Percentiles rank a stretch among this genome's conserved stretches.
Conservation (phyloP, 23 red algal species). For the Pyropia haitanensis region DNA sequence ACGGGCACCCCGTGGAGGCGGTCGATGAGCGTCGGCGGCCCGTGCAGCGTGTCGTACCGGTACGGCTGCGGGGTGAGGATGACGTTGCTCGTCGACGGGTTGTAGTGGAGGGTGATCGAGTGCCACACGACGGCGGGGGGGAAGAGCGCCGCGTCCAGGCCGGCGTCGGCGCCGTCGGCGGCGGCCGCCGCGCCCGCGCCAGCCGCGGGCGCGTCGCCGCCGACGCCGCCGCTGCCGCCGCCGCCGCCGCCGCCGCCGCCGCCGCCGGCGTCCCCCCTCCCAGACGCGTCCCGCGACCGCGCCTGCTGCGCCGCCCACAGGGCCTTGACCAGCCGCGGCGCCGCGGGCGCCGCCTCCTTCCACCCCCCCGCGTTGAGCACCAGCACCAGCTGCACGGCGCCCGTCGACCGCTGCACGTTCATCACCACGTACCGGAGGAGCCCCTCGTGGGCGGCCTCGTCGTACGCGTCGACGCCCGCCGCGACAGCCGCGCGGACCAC, state of each 20-base stretch:
- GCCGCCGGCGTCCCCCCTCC: too few species aligned
- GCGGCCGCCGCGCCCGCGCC: too few species aligned
- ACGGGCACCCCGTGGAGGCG: slow-evolving; percentile 25
- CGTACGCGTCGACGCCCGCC: slow-evolving; percentile 25
- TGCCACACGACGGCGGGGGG: slow-evolving; percentile 7
- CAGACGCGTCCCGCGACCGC: not conserved
- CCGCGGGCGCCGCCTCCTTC: slow-evolving; percentile 31
- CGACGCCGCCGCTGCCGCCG: too few species aligned
- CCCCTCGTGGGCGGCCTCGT: slow-evolving; percentile 29
- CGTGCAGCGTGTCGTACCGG: slow-evolving; percentile 28
- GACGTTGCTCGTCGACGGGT: slow-evolving; percentile 21
- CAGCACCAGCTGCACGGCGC: slow-evolving; percentile 28
- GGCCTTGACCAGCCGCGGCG: slow-evolving; percentile 8
- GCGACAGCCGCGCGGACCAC: slow-evolving; percentile 1
- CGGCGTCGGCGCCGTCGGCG: too few species aligned
- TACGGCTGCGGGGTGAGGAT: slow-evolving; percentile 26
- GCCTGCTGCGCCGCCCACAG: slow-evolving; percentile 21
- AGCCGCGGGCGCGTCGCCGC: too few species aligned
- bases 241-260: too few species aligned
- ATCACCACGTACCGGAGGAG: slow-evolving; percentile 44
- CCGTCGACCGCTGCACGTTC: slow-evolving; percentile 16
- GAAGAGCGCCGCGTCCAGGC: too few species aligned
- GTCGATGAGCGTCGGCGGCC: slow-evolving; percentile 13
- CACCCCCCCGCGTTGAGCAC: slow-evolving; percentile 38
- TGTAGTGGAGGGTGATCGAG: slow-evolving; percentile 57